A percentile compares a stretch with the other conserved stretches of the same genome.
phyloP scores from a whole-genome alignment of 306 rosid genomes.

The Lathyrus sativus region DNA sequence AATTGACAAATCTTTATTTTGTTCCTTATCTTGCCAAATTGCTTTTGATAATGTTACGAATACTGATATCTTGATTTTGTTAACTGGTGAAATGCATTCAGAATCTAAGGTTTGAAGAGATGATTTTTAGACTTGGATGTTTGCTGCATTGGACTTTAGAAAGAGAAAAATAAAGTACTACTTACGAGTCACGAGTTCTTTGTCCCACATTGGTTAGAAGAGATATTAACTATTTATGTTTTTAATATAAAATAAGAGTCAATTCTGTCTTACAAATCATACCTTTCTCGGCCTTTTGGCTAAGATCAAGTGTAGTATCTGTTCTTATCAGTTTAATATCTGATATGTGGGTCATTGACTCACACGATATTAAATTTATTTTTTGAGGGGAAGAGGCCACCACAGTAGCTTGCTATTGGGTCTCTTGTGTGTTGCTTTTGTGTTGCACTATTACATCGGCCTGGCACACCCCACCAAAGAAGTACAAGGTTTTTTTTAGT shows the following conservation, averaged over 20 bases:
- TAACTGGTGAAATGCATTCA: background rate
- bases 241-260: background rate
- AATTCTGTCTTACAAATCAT: background rate
- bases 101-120: background rate
- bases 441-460: background rate
- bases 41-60: constrained; percentile 5
- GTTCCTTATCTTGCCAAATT: constrained; percentile 21
- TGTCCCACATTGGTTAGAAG: background rate
- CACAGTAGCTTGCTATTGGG: constrained; percentile 4
- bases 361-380: too few species aligned
- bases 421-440: background rate
- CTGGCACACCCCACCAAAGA: background rate
- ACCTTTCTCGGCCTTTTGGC: constrained; percentile 22
- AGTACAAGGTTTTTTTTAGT: background rate
- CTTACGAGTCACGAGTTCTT: background rate
- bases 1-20: constrained; percentile 4
- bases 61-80: background rate
- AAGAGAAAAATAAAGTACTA: background rate
- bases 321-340: constrained; percentile 7
- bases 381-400: background rate
- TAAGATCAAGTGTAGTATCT: constrained; percentile 18
- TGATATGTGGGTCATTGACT: too few species aligned
- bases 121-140: background rate
- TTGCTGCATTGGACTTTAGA: background rate
- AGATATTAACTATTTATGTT: background rate